phyloP scores from a whole-genome alignment of 148 eudicot genomes.

The Dianthus caryophyllus region DNA sequence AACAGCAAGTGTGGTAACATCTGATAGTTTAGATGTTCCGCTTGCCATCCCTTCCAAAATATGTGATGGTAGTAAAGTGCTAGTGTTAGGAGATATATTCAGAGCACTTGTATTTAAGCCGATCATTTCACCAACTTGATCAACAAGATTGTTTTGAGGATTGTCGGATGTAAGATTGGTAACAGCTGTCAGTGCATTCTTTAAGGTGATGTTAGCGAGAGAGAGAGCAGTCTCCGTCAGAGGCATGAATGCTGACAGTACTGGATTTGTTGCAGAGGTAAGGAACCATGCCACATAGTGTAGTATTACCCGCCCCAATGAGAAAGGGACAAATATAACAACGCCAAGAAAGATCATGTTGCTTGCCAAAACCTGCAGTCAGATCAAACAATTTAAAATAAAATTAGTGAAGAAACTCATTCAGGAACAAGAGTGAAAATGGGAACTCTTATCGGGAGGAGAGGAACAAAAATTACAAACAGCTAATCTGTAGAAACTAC shows the following conservation, averaged over 20 bases:
- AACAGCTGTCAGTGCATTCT: slow-evolving; percentile 74
- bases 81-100: slow-evolving; percentile 45
- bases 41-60: slow-evolving; percentile 48
- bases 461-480: no score
- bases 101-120: slow-evolving; percentile 54
- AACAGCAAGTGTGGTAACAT: slow-evolving; percentile 90
- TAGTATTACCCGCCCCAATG: slow-evolving; percentile 73
- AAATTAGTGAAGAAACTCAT: not conserved
- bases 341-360: slow-evolving; percentile 94
- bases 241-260: slow-evolving; percentile 63
- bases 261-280: slow-evolving; percentile 56
- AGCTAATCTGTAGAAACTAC: no score
- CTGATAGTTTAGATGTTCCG: slow-evolving; percentile 82
- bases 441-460: no score
- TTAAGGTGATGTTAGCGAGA: slow-evolving; percentile 78
- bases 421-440: not conserved
- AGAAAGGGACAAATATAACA: slow-evolving; percentile 83
- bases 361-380: slow-evolving; percentile 90
- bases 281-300: slow-evolving; percentile 72
- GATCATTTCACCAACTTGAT: slow-evolving; percentile 58
- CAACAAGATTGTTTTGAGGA: slow-evolving; percentile 35
- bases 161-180: slow-evolving; percentile 62
- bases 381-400: slow-evolving; percentile 16
- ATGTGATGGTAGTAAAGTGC: slow-evolving; percentile 46
- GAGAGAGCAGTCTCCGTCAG: slow-evolving; percentile 74